Evolutionary conservation across 371 early-diverging fungal species (phyloP), one percentile per base, ranked within the genome.

Genomic region (Syncephalastrum contaminatum): DNA sequence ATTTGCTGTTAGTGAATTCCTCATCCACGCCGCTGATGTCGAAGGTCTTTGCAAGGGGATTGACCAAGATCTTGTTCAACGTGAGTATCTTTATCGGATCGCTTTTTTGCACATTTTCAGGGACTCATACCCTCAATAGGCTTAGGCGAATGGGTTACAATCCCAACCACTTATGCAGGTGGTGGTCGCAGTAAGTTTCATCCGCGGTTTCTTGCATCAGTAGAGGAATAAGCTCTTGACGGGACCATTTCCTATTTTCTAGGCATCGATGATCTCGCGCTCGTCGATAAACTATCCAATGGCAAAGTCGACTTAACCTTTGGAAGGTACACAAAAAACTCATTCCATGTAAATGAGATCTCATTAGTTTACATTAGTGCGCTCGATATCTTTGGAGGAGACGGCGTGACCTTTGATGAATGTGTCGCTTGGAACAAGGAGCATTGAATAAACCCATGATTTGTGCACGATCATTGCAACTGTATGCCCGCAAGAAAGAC

Each of bases 21-120:
- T 98, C 44, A 86, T 98, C 22, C 98, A 98, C 71, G 98, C 98
- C 1, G 96, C 97, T 3, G 96, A 98, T 72, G 97, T 98, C 18
- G 98, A 98, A 69, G 98, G 98, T 5, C 73, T 96, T 43, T 95
- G 95, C 69, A 79, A 87, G 39, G 98, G 98, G 4, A 92, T 98
- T 56, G 98, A 98, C 62, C 72, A 83, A 56, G 87, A 87, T 5
- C 85, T 98, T 10, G 96, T 98, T 4, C 62, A 73, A 69, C 65
- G 86, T 82, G 69, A 58, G 87, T 85, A 5, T 44, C 24, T 46
- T 16, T 4, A 4, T 13, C 21, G 10, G 8, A 10, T 30, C 36
- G 36, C 10, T 12, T 12, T 2, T 1, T 30, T 5, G 25, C 25
- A 8, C 10, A 30, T 1, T 30, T 30, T 10, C 10, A 40, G 18